These are phyloP conservation scores for Cercospora sp. DNA, from an alignment of 2,329 filamentous ascomycete genomes.

Conservation along the genomic window DNA sequence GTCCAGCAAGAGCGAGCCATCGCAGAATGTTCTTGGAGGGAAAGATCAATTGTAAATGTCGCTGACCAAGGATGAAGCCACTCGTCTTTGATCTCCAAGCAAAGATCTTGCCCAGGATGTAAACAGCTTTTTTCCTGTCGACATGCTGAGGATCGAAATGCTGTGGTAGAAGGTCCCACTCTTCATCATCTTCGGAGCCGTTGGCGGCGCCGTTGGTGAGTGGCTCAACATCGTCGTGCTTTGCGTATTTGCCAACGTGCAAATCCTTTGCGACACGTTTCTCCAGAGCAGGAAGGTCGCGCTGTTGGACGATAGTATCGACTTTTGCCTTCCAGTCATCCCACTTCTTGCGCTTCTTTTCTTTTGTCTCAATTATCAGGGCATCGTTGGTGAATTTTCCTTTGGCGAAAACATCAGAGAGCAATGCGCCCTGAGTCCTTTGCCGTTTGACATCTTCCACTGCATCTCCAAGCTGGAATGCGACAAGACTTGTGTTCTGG, in stretches of 20 bases:
- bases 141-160: slow-evolving; percentile 47
- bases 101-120: slow-evolving; percentile 53
- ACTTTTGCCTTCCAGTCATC: slow-evolving; percentile 34
- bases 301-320: slow-evolving; percentile 26
- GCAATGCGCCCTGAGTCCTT: slow-evolving; percentile 53
- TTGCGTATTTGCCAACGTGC: slow-evolving; percentile 13
- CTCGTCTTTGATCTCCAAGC: slow-evolving; percentile 24
- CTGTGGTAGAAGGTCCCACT: slow-evolving; percentile 48
- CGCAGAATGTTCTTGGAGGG: slow-evolving; percentile 55
- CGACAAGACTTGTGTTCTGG: slow-evolving; percentile 63
- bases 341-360: slow-evolving; percentile 28
- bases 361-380: slow-evolving; percentile 15
- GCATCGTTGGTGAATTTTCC: slow-evolving; percentile 46
- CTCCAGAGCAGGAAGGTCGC: slow-evolving; percentile 33
- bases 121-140: slow-evolving; percentile 65
- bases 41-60: slow-evolving; percentile 23
- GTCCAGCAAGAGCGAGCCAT: slow-evolving; percentile 60
- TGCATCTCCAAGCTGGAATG: slow-evolving; percentile 55
- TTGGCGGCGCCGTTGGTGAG: slow-evolving; percentile 10
- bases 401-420: slow-evolving; percentile 73
- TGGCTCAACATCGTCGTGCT: slow-evolving; percentile 13
- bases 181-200: slow-evolving; percentile 26
- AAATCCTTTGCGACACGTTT: slow-evolving; percentile 33
- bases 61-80: slow-evolving; percentile 13
- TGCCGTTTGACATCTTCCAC: slow-evolving; percentile 39